Base-by-base conservation (phyloP, 176 grass and related monocot genomes). In the Neostapfia colusana region DNA sequence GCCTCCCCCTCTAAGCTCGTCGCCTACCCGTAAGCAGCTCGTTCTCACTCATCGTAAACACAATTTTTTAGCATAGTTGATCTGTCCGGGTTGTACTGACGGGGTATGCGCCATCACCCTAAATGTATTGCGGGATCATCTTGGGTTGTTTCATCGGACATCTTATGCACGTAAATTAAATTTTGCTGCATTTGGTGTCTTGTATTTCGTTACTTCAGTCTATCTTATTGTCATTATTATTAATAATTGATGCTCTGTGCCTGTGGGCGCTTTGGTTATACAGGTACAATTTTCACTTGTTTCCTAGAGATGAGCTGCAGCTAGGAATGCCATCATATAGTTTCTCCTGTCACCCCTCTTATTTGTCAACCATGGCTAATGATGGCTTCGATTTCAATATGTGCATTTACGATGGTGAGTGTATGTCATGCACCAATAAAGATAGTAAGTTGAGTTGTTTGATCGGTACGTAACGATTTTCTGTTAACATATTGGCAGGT, bases 351-450 rank as follows among this genome's bases (percentile, higher is more conserved):
- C 91, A 98, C 43, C 75, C 89, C 70, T 98, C 89, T 62, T 88
- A 87, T 87, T 86, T 98, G 41, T 75, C 82, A 82, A 88, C 79
- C 74, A 83, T 98, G 84, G 95, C 91, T 79, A 87, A 43, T 75
- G 85, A 92, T 88, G 91, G 91, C 60, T 98, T 98, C 88, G 91
- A 98, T 94, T 98, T 98, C 79, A 98, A 98, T 88, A 81, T 63
- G 64, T 94, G 91, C 69, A 92, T 98, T 79, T 94, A 98, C 58
- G 85, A 98, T 88, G 95, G 95, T 94, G 44, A 86, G 86, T 70
- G 13, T 70, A 43, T 50, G 20, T 31, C 71, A 51, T 7, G 37
- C 5, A 10, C n/a, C 23, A 51, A 71, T 65, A 76, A 25, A 9
- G 68, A 54, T 63, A 37, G 27, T 38, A 69, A 60, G 50, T 82